Base-by-base conservation (phyloP, 495 filamentous ascomycete genomes). In the Penicillium lividum region DNA sequence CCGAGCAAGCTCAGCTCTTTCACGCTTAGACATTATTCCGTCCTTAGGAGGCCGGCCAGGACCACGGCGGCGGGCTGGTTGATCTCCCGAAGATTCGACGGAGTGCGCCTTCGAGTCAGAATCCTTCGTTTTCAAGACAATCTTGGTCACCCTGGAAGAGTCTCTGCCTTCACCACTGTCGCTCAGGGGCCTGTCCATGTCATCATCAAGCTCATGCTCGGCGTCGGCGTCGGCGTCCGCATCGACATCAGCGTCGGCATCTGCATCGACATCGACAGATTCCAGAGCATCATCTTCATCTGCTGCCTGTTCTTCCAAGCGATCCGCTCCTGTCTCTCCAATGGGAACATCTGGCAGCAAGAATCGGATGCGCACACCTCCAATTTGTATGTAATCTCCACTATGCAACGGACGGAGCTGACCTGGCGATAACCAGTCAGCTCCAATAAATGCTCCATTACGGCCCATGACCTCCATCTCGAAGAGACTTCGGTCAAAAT, bases 1-100 rank as follows among this genome's bases (percentile, higher is more conserved):
- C 64, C 86, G 87, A 63, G 86, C 85, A 54, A 87, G 77, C 58
- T 86, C 72, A 57, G 82, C 81, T 59, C 87, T 78, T 70, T 91
- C 89, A 38, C 91, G 83, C 76, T 96, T 96, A 7, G 92, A 96
- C 84, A 95, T 92, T 67, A 94, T 85, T 7, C 92, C 92, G 70
- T 96, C 89, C 78, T 96, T 96, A 8, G 92, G 92, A 45, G 92
- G 92, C 53, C 92, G 78, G 33, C 92, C 92, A 45, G 92, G 92
- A 10, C 92, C 92, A 53, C 89, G 87, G 53, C 91, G 89, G 67
- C 86, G 90, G 4, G 80, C 77, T 5, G 83, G 80, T 52, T 75
- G 77, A 48, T 75, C 77, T 15, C 63, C 68, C 1, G 57, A 57
- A n/a, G 58, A 56, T 48, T 80, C 77, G 7, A 77, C 66, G 6